These are phyloP conservation scores for Mycena pura DNA, from an alignment of 768 basidiomycete species.

Conservation along the genomic window DNA sequence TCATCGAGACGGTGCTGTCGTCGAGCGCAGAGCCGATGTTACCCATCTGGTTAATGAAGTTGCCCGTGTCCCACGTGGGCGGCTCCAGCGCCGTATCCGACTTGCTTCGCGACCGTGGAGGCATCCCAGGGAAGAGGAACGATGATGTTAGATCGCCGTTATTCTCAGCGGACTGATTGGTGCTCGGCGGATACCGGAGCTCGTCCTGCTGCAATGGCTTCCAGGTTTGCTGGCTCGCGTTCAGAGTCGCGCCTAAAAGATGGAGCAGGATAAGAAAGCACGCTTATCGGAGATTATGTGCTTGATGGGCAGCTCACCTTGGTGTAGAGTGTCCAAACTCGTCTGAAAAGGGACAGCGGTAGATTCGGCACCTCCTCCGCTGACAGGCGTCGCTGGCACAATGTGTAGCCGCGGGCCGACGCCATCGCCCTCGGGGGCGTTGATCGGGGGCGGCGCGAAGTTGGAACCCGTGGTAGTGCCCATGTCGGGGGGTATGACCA, in stretches of 20 bases:
- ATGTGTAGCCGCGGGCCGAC: conserved; percentile 75
- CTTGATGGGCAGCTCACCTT: conserved; percentile 53
- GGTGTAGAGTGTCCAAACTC: conserved; percentile 55
- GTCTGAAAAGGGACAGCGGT: conserved; percentile 60
- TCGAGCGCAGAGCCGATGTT: conserved; percentile 46
- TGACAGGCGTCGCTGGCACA: conserved; percentile 84
- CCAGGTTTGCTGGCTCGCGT: conserved; percentile 4
- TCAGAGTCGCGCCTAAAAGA: not conserved
- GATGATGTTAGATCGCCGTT: conserved; percentile 14
- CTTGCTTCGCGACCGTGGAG: conserved; percentile 62
- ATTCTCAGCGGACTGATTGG: not conserved
- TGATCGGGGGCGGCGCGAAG: conserved; percentile 45
- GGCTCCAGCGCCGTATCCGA: conserved; percentile 66
- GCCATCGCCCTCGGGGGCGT: conserved; percentile 59
- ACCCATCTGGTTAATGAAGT: conserved; percentile 36
- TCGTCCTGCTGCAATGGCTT: conserved; percentile 11
- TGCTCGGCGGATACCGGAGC: conserved; percentile 23
- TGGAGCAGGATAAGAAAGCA: not conserved
- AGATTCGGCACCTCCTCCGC: conserved; percentile 58
- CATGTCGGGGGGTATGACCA: conserved; percentile 58
- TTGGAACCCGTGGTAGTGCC: not conserved
- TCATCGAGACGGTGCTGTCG: conserved; percentile 36
- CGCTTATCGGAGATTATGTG: not conserved
- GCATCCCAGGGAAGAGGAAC: conserved; percentile 42
- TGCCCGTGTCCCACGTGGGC: conserved; percentile 54